Evolutionary conservation across 495 filamentous ascomycete genomes (phyloP).

Genomic region (Talaromyces thailandensis): DNA sequence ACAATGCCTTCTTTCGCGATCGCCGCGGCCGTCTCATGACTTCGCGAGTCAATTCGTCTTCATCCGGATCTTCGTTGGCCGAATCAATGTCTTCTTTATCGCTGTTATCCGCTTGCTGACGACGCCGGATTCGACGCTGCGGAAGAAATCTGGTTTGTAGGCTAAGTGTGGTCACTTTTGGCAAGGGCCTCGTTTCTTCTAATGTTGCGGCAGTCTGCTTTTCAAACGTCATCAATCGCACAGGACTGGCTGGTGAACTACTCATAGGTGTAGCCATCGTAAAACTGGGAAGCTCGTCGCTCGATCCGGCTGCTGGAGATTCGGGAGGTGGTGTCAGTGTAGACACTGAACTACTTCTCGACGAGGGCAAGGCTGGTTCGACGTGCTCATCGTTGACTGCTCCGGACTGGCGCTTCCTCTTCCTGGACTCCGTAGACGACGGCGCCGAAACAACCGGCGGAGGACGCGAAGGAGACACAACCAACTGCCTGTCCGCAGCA

Average conservation of each 20-base stretch:
- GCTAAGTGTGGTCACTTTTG: slow-evolving; percentile 30
- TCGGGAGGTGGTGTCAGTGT: background rate
- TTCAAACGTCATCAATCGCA: background rate
- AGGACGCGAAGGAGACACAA: slow-evolving; percentile 14
- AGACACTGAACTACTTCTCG: background rate
- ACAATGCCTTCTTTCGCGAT: slow-evolving; percentile 1
- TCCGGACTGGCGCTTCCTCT: slow-evolving; percentile 22
- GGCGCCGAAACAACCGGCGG: slow-evolving; percentile 11
- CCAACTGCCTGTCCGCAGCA: slow-evolving; percentile 1
- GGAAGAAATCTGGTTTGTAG: slow-evolving; percentile 41
- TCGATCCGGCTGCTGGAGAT: background rate
- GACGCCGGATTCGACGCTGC: slow-evolving; percentile 26
- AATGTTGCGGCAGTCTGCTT: slow-evolving; percentile 1
- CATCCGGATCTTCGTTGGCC: slow-evolving; percentile 20
- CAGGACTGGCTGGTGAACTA: slow-evolving; percentile 3
- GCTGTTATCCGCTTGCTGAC: slow-evolving; percentile 22
- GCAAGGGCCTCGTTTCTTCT: background rate
- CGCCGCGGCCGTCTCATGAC: slow-evolving; percentile 17
- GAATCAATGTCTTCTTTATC: slow-evolving; percentile 21
- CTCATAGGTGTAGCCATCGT: slow-evolving; percentile 7
- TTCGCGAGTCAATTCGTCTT: slow-evolving; percentile 30
- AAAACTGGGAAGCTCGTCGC: background rate
- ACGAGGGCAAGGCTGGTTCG: background rate
- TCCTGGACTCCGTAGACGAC: slow-evolving; percentile 23
- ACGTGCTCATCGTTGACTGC: background rate